A percentile compares a stretch with the other conserved stretches of the same genome.
phyloP scores from a whole-genome alignment of 805 yeast genomes.

The Brettanomyces nanus region DNA sequence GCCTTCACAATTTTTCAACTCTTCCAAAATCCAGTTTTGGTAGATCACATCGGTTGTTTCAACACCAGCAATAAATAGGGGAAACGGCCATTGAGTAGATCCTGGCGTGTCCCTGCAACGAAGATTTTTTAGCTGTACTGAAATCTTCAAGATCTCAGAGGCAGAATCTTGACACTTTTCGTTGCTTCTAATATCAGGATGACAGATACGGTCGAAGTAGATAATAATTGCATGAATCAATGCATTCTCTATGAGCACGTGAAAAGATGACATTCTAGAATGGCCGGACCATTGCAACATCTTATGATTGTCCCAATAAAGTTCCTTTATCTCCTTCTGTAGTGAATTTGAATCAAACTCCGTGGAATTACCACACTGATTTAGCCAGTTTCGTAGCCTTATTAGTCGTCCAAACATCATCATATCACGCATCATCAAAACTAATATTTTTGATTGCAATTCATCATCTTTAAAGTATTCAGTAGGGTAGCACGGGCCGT shows the following conservation, averaged over 20 bases:
- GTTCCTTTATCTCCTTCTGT: conserved; percentile 3
- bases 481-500: neutral
- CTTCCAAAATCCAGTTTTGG: conserved; percentile 7
- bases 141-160: conserved; percentile 6
- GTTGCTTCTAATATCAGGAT: conserved; percentile 6
- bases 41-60: conserved; percentile 8
- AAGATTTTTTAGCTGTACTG: conserved; percentile 4
- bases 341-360: conserved; percentile 6
- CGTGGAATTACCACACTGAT: conserved; percentile 9
- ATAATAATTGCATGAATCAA: conserved; percentile 5
- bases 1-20: conserved; percentile 2
- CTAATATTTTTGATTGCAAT: conserved; percentile 2
- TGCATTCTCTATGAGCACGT: conserved; percentile 5
- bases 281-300: neutral
- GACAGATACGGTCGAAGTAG: conserved; percentile 6
- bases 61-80: conserved; percentile 7
- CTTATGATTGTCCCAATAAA: conserved; percentile 5
- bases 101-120: conserved; percentile 4
- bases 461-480: conserved; percentile 1
- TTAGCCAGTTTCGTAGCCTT: conserved; percentile 8
- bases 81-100: conserved; percentile 8
- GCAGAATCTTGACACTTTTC: conserved; percentile 6
- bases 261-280: neutral
- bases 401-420: conserved; percentile 7
- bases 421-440: conserved; percentile 6